phyloP scores from a whole-genome alignment of 169 alveolate species.

The Babesia bigemina region DNA sequence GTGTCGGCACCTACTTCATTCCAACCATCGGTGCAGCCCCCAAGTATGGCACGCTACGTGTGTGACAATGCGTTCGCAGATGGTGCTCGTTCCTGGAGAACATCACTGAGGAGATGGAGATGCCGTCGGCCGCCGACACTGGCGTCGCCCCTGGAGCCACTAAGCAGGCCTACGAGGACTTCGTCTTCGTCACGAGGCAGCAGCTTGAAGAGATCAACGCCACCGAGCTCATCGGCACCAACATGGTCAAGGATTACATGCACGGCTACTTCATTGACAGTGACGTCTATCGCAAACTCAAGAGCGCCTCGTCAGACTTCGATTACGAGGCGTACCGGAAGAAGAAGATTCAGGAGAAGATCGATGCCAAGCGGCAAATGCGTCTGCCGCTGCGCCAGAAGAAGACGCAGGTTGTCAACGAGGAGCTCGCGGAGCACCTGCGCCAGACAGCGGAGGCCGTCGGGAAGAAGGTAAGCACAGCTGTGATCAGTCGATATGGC shows the following conservation, averaged over 20 bases:
- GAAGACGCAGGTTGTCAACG: slow-evolving; percentile 53
- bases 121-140: slow-evolving; percentile 70
- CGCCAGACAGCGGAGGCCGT: slow-evolving; percentile 26
- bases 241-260: slow-evolving; percentile 91
- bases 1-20: slow-evolving; percentile 90
- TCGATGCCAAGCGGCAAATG: slow-evolving; percentile 66
- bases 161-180: slow-evolving; percentile 86
- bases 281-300: slow-evolving; percentile 40
- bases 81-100: slow-evolving; percentile 96
- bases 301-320: slow-evolving; percentile 52
- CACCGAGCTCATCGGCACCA: slow-evolving; percentile 91
- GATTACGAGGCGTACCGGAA: slow-evolving; percentile 57
- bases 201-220: slow-evolving; percentile 92
- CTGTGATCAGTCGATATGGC: background rate
- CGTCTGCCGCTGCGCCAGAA: slow-evolving; percentile 60
- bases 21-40: slow-evolving; percentile 96
- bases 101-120: slow-evolving; percentile 96
- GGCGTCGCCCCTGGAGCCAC: slow-evolving; percentile 46
- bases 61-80: slow-evolving; percentile 11
- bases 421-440: slow-evolving; percentile 55
- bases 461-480: slow-evolving; percentile 14
- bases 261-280: slow-evolving; percentile 89
- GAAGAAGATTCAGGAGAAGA: slow-evolving; percentile 63
- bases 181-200: slow-evolving; percentile 90
- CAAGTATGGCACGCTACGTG: slow-evolving; percentile 45